phyloP scores from a whole-genome alignment of 2,329 filamentous ascomycete species.

The Arthrobotrys sinensis region DNA sequence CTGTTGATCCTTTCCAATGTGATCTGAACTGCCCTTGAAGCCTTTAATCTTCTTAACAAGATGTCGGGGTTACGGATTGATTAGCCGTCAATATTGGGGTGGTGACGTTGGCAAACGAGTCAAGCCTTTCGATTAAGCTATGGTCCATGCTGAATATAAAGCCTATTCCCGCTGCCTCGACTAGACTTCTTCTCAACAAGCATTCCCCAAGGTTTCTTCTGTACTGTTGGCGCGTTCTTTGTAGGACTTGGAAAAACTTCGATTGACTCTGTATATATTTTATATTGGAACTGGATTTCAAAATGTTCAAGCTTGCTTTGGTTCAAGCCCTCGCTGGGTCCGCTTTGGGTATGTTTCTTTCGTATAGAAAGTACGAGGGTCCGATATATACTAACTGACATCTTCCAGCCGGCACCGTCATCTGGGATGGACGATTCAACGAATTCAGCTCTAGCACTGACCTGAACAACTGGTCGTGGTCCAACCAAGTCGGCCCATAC shows the following conservation, averaged over 20 bases:
- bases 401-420: conserved; percentile 67
- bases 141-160: conserved; percentile 51
- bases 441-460: conserved; percentile 72
- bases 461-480: conserved; percentile 75
- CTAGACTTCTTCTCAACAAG: conserved; percentile 13
- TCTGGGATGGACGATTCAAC: conserved; percentile 79
- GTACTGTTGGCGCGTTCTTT: conserved; percentile 14
- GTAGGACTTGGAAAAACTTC: conserved; percentile 23
- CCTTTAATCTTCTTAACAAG: conserved; percentile 12
- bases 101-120: conserved; percentile 37
- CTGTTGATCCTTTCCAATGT: conserved; percentile 28
- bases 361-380: background rate
- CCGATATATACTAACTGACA: background rate
- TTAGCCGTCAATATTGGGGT: conserved; percentile 38
- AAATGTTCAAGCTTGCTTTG: conserved; percentile 60
- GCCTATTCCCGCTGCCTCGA: conserved; percentile 27
- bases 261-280: conserved; percentile 27
- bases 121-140: conserved; percentile 21
- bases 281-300: conserved; percentile 59
- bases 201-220: conserved; percentile 41
- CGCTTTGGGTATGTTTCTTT: conserved; percentile 42
- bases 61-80: conserved; percentile 58
- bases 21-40: background rate
- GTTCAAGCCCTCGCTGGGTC: conserved; percentile 58
- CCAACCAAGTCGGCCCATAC: conserved; percentile 78